Percentiles rank a stretch among this genome's conserved stretches.
phyloP scores from a whole-genome alignment of 768 basidiomycete species.

The Rhizopogon vulgaris region DNA sequence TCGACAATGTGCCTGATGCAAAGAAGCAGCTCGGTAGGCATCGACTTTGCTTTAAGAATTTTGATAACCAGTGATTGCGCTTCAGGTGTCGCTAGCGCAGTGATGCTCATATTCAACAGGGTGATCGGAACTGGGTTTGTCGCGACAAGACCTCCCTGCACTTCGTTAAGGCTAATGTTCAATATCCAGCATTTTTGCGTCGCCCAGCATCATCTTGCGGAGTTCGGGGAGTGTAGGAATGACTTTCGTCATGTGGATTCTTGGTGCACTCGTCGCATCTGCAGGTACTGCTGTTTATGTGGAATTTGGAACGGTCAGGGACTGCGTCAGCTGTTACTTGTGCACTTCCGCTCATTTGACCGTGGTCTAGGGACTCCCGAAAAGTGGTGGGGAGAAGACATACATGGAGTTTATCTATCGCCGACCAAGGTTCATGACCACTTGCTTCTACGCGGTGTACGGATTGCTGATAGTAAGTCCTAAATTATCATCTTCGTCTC shows the following conservation, averaged over 20 bases:
- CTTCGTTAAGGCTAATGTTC: not conserved
- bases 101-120: conserved; percentile 68
- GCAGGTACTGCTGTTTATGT: conserved; percentile 67
- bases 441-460: conserved; percentile 55
- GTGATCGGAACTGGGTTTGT: conserved; percentile 67
- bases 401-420: conserved; percentile 70
- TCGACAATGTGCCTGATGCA: conserved; percentile 41
- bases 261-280: conserved; percentile 58
- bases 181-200: conserved; percentile 55
- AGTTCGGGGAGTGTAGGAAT: conserved; percentile 68
- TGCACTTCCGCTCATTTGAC: not conserved
- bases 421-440: conserved; percentile 53
- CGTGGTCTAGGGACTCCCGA: conserved; percentile 50
- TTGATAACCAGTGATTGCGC: not conserved
- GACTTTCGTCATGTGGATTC: conserved; percentile 62
- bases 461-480: conserved; percentile 49
- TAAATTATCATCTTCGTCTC: not conserved
- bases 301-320: conserved; percentile 64
- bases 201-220: conserved; percentile 60
- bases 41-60: not conserved
- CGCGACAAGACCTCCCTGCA: not conserved
- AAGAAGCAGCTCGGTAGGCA: conserved; percentile 47
- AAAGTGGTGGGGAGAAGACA: conserved; percentile 72
- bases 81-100: conserved; percentile 36
- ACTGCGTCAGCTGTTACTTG: not conserved